These are phyloP conservation scores for Mycena filopes DNA, from an alignment of 768 basidiomycete genomes.

Conservation along the genomic window DNA sequence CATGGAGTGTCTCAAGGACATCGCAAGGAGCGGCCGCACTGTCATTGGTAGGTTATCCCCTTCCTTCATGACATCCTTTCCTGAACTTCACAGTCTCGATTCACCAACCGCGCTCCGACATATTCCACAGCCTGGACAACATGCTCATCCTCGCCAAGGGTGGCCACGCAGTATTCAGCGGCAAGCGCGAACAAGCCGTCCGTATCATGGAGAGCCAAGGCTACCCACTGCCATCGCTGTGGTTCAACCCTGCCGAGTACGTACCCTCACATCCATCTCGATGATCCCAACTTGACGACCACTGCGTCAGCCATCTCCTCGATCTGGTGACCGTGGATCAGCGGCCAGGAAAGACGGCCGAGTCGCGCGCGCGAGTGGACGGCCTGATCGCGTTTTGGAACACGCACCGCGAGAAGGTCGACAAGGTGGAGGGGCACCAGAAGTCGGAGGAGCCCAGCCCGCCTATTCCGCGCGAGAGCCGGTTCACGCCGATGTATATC, in stretches of 20 bases:
- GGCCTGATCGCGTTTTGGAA: slow-evolving; percentile 30
- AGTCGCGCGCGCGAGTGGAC: slow-evolving; percentile 27
- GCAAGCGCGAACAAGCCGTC: slow-evolving; percentile 41
- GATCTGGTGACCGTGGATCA: slow-evolving; percentile 33
- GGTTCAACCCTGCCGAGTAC: slow-evolving; percentile 54
- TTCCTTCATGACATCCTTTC: neutral
- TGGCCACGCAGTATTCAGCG: slow-evolving; percentile 36
- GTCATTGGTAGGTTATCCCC: slow-evolving; percentile 22
- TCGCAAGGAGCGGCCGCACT: slow-evolving; percentile 52
- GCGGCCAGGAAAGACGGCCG: slow-evolving; percentile 21
- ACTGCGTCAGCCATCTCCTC: slow-evolving; percentile 25
- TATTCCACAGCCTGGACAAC: slow-evolving; percentile 39
- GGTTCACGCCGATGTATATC: slow-evolving; percentile 45
- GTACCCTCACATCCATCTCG: slow-evolving; percentile 40
- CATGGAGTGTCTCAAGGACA: slow-evolving; percentile 53
- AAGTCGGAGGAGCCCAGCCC: slow-evolving; percentile 14
- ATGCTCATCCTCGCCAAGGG: slow-evolving; percentile 38
- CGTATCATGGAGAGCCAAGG: slow-evolving; percentile 47
- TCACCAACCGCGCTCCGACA: slow-evolving; percentile 45
- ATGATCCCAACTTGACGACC: slow-evolving; percentile 30
- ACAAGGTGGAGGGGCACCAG: slow-evolving; percentile 17
- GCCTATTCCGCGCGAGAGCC: slow-evolving; percentile 28
- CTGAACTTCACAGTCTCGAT: slow-evolving; percentile 31
- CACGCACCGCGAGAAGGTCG: slow-evolving; percentile 29
- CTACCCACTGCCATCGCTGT: slow-evolving; percentile 44